Conservation (phyloP, 1,284 basidiomycete species). For the Cutaneotrichosporon dermatis region DNA sequence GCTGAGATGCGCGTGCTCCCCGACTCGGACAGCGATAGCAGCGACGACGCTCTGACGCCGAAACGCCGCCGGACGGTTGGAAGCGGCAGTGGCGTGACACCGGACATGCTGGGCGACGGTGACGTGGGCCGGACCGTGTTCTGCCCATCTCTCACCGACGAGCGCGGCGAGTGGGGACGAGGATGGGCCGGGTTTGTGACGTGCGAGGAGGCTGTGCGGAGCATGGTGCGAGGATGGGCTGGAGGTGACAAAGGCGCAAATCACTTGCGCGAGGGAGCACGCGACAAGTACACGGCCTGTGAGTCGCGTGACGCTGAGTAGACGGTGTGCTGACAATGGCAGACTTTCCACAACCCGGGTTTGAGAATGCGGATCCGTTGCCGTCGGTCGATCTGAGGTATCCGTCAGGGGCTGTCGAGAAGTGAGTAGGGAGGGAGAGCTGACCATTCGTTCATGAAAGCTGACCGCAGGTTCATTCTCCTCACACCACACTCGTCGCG, state of each 20-base stretch:
- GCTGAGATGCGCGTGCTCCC: slow-evolving; percentile 17
- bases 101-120: slow-evolving; percentile 15
- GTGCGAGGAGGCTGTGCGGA: slow-evolving; percentile 33
- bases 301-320: slow-evolving; percentile 3
- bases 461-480: slow-evolving; percentile 40
- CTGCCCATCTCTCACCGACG: slow-evolving; percentile 31
- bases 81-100: slow-evolving; percentile 5
- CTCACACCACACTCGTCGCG: slow-evolving; percentile 40
- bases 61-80: slow-evolving; percentile 15
- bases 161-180: slow-evolving; percentile 37
- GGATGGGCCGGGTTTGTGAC: slow-evolving; percentile 40
- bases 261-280: slow-evolving; percentile 10
- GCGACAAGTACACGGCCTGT: slow-evolving; percentile 21
- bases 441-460: background rate
- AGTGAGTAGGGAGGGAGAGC: slow-evolving; percentile 23
- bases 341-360: slow-evolving; percentile 47
- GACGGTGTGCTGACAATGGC: background rate
- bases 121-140: slow-evolving; percentile 26
- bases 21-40: slow-evolving; percentile 16
- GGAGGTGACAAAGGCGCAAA: slow-evolving; percentile 19
- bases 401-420: slow-evolving; percentile 46
- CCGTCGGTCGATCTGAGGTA: slow-evolving; percentile 48
- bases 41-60: slow-evolving; percentile 23
- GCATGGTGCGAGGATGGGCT: slow-evolving; percentile 29
- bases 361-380: slow-evolving; percentile 38